Evolutionary conservation across 805 yeast species (phyloP), one percentile per base, ranked within the genome.

Genomic region (Nakazawaea peltata): DNA sequence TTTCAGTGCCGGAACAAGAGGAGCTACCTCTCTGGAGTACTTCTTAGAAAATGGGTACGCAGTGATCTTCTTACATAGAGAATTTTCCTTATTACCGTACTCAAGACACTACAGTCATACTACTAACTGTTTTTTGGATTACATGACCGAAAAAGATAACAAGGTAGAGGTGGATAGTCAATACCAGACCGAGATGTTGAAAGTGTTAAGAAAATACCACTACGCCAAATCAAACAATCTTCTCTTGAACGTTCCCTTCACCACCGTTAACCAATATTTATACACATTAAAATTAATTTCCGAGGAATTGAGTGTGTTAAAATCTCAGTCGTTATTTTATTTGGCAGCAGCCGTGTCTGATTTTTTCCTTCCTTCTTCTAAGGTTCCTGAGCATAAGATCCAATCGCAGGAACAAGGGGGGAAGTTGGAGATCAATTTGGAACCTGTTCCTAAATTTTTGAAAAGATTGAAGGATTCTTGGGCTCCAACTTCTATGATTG

Each of bases 311-410:
- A 70, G 77, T 35, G 58, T 60, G 3, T 54, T 72, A 26, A 81
- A 77, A 3, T 56, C 68, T 4, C 63, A 61, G 36, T 84, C 87
- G 0, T 54, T 92, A 27, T 85, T 90, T 53, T 92, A 81, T 53
- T 65, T 92, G 35, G 98, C 98, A 0, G 97, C 98, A 7, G 98
- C 98, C 0, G 99, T 92, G 0, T 84, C 95, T 6, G 99, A 92
- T 54, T 92, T 92, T 58, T 92, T 88, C 60, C 67, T 92, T 28
- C 98, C 98, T 2, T 73, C 72, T 28, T 77, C 88, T 1, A 69
- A 84, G 44, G 65, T 87, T 48, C 94, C 97, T 2, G 87, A 86
- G 48, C 99, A 92, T 60, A 92, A 92, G 59, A 92, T 92, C 42
- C 98, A 92, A 57, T 80, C 94, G 4, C 78, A 77, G 40, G 76